Evolutionary conservation across 768 basidiomycete species (phyloP), one percentile per base, ranked within the genome.

Genomic region (Mycena leptocephala): DNA sequence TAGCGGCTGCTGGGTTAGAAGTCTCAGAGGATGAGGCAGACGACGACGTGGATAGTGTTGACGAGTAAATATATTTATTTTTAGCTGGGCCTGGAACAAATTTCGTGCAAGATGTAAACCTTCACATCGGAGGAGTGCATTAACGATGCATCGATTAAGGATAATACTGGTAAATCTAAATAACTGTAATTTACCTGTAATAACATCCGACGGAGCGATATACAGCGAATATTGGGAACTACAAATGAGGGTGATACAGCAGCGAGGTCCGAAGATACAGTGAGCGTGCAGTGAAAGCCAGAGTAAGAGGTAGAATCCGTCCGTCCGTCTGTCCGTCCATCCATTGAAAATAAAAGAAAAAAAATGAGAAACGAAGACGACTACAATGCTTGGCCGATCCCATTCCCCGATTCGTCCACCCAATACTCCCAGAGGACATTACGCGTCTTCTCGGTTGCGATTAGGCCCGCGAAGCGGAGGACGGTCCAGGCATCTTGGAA

Each of bases 21-120:
- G 97, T 99, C 2, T 97, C 96, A 0, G 98, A 99, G 80, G 97
- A 97, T 72, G 98, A 97, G 72, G 96, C 85, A 0, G 96, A 95
- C 5, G 95, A 92, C 0, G 94, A 92, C 0, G 91, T 90, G 0
- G 90, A 89, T 1, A 91, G 87, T 0, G 90, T 86, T 28, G 82
- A 83, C 48, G 75, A 79, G 67, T 78, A 74, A 65, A 32, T 39
- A 35, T 65, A 55, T 55, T 7, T 18, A 28, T 65, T 20, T 59
- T 39, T 61, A 43, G 3, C 35, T 3, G 33, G 58, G 33, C 35
- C 18, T 32, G 10, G 22, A 22, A 7, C 16, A 22, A 33, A 26
- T 26, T 20, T 46, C 14, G 16, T 11, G 35, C 35, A 13, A 43
- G 41, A 46, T 20, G 13, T 18, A 6, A 46, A 46, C 18, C 18